A percentile compares a stretch with the other conserved stretches of the same genome.
These are phyloP conservation scores for Diplodia sapinea DNA, from an alignment of 2,329 filamentous ascomycete species.

Conservation along the genomic window DNA sequence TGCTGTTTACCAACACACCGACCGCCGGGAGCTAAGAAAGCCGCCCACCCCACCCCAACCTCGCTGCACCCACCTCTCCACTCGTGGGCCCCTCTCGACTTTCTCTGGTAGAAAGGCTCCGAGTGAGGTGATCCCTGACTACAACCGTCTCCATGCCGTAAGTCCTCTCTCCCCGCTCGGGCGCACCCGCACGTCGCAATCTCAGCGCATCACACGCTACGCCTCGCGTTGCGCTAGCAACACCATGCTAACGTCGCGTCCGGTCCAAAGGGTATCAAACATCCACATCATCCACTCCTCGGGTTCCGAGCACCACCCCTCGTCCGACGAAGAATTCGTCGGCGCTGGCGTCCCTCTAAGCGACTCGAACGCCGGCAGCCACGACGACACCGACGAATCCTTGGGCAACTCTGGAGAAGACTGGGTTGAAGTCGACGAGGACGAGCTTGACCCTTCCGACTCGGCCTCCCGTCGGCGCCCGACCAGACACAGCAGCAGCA, in stretches of 20 bases:
- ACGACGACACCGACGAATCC: slow-evolving; percentile 41
- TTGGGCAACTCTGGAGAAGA: slow-evolving; percentile 40
- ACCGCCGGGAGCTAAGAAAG: slow-evolving; percentile 22
- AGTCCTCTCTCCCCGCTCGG: slow-evolving; percentile 47
- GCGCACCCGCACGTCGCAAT: slow-evolving; percentile 36
- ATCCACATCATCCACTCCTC: slow-evolving; percentile 49
- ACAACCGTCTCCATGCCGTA: slow-evolving; percentile 48
- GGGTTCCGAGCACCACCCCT: slow-evolving; percentile 42
- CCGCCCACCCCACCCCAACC: slow-evolving; percentile 6
- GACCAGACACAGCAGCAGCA: slow-evolving; percentile 32
- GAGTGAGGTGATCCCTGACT: slow-evolving; percentile 42
- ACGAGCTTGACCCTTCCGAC: slow-evolving; percentile 57
- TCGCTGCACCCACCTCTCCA: slow-evolving; percentile 7
- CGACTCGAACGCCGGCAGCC: slow-evolving; percentile 37
- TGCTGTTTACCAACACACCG: slow-evolving; percentile 30
- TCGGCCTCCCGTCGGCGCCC: slow-evolving; percentile 53
- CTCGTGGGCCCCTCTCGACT: slow-evolving; percentile 42
- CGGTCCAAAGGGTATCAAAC: slow-evolving; percentile 44
- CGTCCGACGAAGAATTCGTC: slow-evolving; percentile 43
- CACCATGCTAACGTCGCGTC: slow-evolving; percentile 31
- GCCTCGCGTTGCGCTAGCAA: slow-evolving; percentile 34
- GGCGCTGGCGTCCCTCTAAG: slow-evolving; percentile 37
- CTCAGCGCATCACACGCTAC: slow-evolving; percentile 38
- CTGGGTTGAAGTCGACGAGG: slow-evolving; percentile 46
- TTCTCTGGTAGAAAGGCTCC: slow-evolving; percentile 49